These are phyloP conservation scores for Aspergillus fischeri DNA, from an alignment of 2,329 filamentous ascomycete species.

Conservation along the genomic window DNA sequence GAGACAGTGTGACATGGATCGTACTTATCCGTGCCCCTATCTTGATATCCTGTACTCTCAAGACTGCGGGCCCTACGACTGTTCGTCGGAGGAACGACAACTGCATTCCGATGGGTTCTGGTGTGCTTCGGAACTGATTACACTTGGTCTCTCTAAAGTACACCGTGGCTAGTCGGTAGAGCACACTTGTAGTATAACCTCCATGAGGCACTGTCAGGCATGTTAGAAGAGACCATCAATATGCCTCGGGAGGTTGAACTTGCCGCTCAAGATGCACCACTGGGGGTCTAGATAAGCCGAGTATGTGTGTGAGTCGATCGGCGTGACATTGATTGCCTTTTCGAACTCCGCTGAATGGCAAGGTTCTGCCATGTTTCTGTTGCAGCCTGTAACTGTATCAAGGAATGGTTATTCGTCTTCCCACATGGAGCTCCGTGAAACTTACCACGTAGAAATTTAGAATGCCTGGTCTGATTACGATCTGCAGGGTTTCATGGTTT, in stretches of 20 bases:
- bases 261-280: conserved; percentile 60
- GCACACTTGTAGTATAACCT: conserved; percentile 59
- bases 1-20: conserved; percentile 53
- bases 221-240: neutral
- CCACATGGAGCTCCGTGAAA: neutral
- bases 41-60: conserved; percentile 57
- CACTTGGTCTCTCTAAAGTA: conserved; percentile 55
- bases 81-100: conserved; percentile 60
- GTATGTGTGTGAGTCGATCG: conserved; percentile 42
- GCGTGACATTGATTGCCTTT: conserved; percentile 21
- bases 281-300: conserved; percentile 48
- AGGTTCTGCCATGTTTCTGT: neutral
- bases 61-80: conserved; percentile 49
- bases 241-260: neutral
- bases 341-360: conserved; percentile 10
- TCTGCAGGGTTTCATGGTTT: too few relatives aligned
- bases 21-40: conserved; percentile 57
- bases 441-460: too few relatives aligned
- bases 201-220: conserved; percentile 57
- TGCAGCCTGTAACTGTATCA: too few relatives aligned
- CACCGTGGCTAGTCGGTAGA: conserved; percentile 53
- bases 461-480: too few relatives aligned
- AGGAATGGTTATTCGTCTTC: neutral
- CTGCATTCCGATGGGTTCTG: conserved; percentile 58
- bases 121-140: conserved; percentile 41